Percentiles rank a stretch among this genome's conserved stretches.
phyloP scores from a whole-genome alignment of 306 rosid genomes.

The Senna siamea region DNA sequence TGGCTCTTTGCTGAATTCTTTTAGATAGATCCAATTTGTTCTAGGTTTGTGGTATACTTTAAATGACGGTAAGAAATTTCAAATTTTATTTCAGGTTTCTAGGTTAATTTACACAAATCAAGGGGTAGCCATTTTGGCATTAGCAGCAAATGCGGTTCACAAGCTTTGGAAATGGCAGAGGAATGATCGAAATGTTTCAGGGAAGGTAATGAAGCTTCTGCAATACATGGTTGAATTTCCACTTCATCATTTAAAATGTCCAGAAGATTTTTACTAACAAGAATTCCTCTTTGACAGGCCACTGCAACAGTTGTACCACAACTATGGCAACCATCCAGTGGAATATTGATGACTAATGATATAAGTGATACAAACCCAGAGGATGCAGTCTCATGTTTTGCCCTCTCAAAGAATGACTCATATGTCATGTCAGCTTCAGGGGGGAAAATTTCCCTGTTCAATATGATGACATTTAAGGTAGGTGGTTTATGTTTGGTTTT shows the following conservation, averaged over 20 bases:
- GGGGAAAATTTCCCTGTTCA: conserved; percentile 96
- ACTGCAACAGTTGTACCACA: conserved; percentile 76
- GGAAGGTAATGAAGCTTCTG: conserved; percentile 59
- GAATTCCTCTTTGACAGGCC: conserved; percentile 60
- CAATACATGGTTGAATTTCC: conserved; percentile 31
- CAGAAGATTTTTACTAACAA: conserved; percentile 43
- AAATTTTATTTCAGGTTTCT: conserved; percentile 71
- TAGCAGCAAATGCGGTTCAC: conserved; percentile 98
- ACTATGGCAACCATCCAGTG: conserved; percentile 97
- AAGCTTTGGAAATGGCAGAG: conserved; percentile 99
- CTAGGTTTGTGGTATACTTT: conserved; percentile 2
- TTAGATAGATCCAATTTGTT: background rate
- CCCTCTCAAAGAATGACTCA: conserved; percentile 96
- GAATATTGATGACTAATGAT: conserved; percentile 97
- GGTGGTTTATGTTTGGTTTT: conserved; percentile 24
- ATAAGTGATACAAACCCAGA: conserved; percentile 88
- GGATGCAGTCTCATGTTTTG: conserved; percentile 96
- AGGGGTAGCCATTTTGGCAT: conserved; percentile 87
- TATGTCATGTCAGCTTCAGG: conserved; percentile 99
- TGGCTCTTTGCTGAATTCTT: background rate
- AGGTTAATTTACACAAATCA: conserved; percentile 95
- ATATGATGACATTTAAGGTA: conserved; percentile 99
- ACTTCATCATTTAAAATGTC: conserved; percentile 34
- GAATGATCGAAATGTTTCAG: conserved; percentile 66
- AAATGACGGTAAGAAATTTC: conserved; percentile 19